Evolutionary conservation across 1,284 basidiomycete genomes (phyloP), one percentile per base, ranked within the genome.

Genomic region (Phellopilus nigrolimitatus): DNA sequence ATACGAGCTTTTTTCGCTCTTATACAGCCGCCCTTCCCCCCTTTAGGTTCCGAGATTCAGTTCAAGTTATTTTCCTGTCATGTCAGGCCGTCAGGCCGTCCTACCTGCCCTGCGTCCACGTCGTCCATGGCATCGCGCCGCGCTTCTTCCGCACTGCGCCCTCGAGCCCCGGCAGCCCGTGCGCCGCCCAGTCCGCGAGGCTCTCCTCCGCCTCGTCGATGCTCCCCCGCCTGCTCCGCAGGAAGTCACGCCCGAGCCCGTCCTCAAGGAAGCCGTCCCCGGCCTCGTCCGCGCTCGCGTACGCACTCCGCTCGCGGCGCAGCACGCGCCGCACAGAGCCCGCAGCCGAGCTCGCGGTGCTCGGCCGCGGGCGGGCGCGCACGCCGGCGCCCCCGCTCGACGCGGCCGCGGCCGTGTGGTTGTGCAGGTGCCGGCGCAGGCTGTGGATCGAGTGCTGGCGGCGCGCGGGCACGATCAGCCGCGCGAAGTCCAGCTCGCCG

Each of bases 361-460:
- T 8, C 4, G 34, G 8, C 21, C 34, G 28, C 15, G 31, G 13
- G 17, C 34, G 33, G 28, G 39, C 34, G 48, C 39, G 10, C 25
- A 25, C n/a, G 39, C 25, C 21, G 37, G 28, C 8, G 25, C 7
- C 22, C 28, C 25, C 6, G 15, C 15, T 15, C 15, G 34, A 37
- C 34, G 43, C 44, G 1, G 51, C 28, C 12, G 51, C 38, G 15
- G 39, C 36, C 6, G 25, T 45, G 19, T 47, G 40, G 12, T 51
- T 51, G 31, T 70, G 71, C 6, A 86, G 68, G 57, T 85, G 81
- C 49, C 70, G 76, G 45, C 83, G 70, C 50, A 85, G 65, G 61
- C 81, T 84, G 56, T 72, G 76, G 56, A 85, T 85, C 7, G 82
- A 84, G 53, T 82, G 74, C 60, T 86, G 85, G 28, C 85, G 71